Percentiles rank a stretch among this genome's conserved stretches.
Evolutionary conservation across 192 early-diverging fungal genomes (phyloP).

Genomic region (Linnemannia zychae): DNA sequence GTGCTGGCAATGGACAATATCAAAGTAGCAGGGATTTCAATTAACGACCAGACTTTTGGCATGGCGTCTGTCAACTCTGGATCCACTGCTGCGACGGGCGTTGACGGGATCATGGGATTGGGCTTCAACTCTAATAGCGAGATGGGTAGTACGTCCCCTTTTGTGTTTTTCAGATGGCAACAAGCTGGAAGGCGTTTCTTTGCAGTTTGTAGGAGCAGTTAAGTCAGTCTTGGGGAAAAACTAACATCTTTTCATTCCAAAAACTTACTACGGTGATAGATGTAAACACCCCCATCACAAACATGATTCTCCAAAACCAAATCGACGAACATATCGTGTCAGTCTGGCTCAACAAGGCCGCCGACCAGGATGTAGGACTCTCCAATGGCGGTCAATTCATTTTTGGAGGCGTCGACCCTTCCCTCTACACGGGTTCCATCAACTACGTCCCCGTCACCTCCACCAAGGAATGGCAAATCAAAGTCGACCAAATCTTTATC

Average conservation of each 20-base stretch:
- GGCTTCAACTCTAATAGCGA: conserved; percentile 64
- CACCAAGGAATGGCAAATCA: conserved; percentile 69
- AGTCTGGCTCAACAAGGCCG: conserved; percentile 88
- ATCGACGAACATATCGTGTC: conserved; percentile 90
- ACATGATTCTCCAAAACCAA: conserved; percentile 59
- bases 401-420: conserved; percentile 86
- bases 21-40: conserved; percentile 56
- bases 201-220: too few species aligned
- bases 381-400: conserved; percentile 85
- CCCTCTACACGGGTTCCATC: conserved; percentile 55
- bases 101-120: conserved; percentile 73
- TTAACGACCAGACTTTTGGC: conserved; percentile 61
- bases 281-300: conserved; percentile 57
- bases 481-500: conserved; percentile 56
- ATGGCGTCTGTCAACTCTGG: conserved; percentile 62
- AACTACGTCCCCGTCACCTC: conserved; percentile 64
- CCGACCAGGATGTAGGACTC: conserved; percentile 60
- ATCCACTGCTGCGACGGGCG: conserved; percentile 60
- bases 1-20: conserved; percentile 64
- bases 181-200: too few species aligned
- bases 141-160: conserved; percentile 54
- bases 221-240: too few species aligned
- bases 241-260: background rate
- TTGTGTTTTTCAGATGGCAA: too few species aligned
- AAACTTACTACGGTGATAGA: too few species aligned